Base-by-base conservation (phyloP, 192 early-diverging fungal genomes). In the Funneliformis geosporum region DNA sequence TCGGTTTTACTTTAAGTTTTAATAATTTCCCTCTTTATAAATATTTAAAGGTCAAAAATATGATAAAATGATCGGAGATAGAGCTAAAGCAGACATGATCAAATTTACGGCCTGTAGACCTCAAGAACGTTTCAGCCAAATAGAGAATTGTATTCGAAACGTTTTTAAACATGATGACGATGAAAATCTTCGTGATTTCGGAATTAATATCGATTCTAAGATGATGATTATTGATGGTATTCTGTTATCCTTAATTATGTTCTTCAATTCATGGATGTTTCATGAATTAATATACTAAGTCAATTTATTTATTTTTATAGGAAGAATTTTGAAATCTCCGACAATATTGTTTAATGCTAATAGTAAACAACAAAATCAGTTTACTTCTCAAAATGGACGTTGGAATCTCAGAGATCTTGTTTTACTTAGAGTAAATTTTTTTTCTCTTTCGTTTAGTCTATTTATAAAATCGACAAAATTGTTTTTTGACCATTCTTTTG, bases 61-160 rank as follows among this genome's bases (percentile, higher is more conserved):
- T 62, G 50, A 59, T 23, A 75, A 75, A 75, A 4, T 10, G 2
- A 27, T 75, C 11, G 39, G 18, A 4, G 73, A 75, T 61, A 75
- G 5, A n/a, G 59, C n/a, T 7, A 75, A 61, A 61, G 73, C 73
- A 12, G 73, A 75, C 10, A 75, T 75, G 38, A 61, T 75, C 3
- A 75, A 60, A 75, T 12, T 40, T 18, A 75, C 73, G 2, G 55
- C 59, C 11, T 39, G 33, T 18, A 38, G 38, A 5, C 73, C 73
- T 28, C 39, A 39, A 38, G 73, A 75, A 39, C 25, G 73, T 25
- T 75, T 75, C 59, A 6, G n/a, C 0, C 4, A 8, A 39, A 75
- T 75, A 21, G 73, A 75, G 42, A n/a, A 75, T 50, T 33, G 73
- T 18, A 75, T 75, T 43, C 27, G 42, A 28, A 60, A 21, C 10